Evolutionary conservation across 805 yeast species (phyloP), one percentile per base, ranked within the genome.

Genomic region (Grigorovia humatica): DNA sequence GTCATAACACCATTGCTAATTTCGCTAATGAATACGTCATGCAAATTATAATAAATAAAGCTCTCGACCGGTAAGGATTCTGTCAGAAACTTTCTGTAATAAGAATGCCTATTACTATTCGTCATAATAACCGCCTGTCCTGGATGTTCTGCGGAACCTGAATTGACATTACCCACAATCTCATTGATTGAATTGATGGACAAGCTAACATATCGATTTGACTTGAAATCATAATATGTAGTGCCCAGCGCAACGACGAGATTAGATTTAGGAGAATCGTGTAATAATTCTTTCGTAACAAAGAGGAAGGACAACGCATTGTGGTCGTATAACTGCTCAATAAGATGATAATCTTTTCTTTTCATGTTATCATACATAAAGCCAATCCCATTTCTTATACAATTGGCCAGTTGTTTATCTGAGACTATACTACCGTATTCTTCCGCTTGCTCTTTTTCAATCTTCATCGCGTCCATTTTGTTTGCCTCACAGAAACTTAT

Each of bases 61-160:
- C 96, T 88, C 65, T 95, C 99, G 29, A 88, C 71, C 0, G 98
- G 97, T 12, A 88, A 64, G 0, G 96, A 79, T 54, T 85, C 88
- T 15, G 70, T 74, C 49, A 93, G 62, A 62, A 90, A 87, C 59
- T 82, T 81, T 50, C 75, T 78, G 65, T 85, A 88, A 61, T 85
- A 90, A 0, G 74, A 77, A 27, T 78, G 69, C 57, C 76, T 80
- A 2, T 80, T 61, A 0, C 75, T 55, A 47, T 75, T 76, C 0
- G 96, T 83, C 53, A 81, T 72, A 4, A 91, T 70, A 40, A 78
- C 56, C 0, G 76, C 84, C 32, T 65, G 69, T 0, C 78, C 77
- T 7, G 64, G 60, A 0, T 68, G 64, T 15, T 29, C 30, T 11
- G 38, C 15, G 8, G 48, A 3, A 9, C 12, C 65, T 9, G 59